Base-by-base conservation (phyloP, 202 grass and related monocot species). In the Schoenoplectus triqueter region DNA sequence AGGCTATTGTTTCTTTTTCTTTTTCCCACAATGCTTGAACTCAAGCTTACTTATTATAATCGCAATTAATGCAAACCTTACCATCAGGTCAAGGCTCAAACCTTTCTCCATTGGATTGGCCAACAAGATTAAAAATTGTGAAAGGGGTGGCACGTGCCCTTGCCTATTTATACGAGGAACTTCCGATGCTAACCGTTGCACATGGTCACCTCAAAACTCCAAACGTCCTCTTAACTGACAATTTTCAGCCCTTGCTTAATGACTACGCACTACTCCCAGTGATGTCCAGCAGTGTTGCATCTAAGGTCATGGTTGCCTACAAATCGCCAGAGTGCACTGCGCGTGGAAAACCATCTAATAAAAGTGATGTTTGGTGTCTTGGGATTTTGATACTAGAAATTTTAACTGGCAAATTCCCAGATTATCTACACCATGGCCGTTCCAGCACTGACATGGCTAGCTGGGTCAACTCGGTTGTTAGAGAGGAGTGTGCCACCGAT, bases 121-220 rank as follows among this genome's bases (percentile, higher is more conserved):
- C 91, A 1, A 84, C 85, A 41, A 74, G 96, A 13, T 86, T 95
- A 0, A 89, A 88, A 63, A 91, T 98, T 6, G 54, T 95, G 51
- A 98, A 95, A 88, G 92, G 95, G 54, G 86, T 98, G 82, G 88
- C 89, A n/a, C 88, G 86, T 1, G 93, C 86, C 9, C 87, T 95
- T 13, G 81, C 84, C 0, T 83, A 91, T 89, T 90, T 95, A 40
- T 90, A 94, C 90, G 90, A 91, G 40, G 93, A 95, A 86, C 87
- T 98, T 0, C 90, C 96, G 13, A 91, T 90, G 91, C 86, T 98
- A 44, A 83, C 86, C 0, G 82, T 94, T 18, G 92, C 96, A 5
- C 96, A 98, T 73, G 96, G 96, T 17, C 96, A 98, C 86, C 93
- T 98, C 71, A 98, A 98, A 88, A 95, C 93, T 48, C 94, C 96